Percentiles rank a stretch among this genome's conserved stretches.
phyloP scores from a whole-genome alignment of 2,329 filamentous ascomycete genomes.

The Nemania sp. region DNA sequence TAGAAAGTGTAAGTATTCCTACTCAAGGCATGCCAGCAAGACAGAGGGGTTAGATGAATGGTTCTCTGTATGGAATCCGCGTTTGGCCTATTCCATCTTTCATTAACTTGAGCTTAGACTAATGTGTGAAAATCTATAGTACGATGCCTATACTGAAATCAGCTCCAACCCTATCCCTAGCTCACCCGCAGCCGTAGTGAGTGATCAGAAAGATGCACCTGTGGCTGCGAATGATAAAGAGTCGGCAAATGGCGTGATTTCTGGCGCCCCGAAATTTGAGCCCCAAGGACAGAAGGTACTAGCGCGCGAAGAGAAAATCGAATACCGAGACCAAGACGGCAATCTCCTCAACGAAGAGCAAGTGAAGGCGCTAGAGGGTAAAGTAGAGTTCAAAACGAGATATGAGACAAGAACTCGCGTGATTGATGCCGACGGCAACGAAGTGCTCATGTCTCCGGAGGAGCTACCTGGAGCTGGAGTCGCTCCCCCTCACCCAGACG shows the following conservation, averaged over 20 bases:
- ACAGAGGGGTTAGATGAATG: slow-evolving; percentile 35
- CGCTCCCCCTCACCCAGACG: slow-evolving; percentile 63
- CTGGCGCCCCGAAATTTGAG: slow-evolving; percentile 53
- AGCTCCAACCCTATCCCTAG: slow-evolving; percentile 33
- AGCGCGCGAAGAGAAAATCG: slow-evolving; percentile 75
- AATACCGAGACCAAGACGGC: slow-evolving; percentile 93
- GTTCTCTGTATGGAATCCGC: slow-evolving; percentile 8
- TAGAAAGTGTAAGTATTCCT: slow-evolving; percentile 73
- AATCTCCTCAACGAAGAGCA: slow-evolving; percentile 84
- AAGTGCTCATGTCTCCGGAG: slow-evolving; percentile 58
- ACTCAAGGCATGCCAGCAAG: slow-evolving; percentile 42
- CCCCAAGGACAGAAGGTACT: slow-evolving; percentile 52
- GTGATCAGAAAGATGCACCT: slow-evolving; percentile 27
- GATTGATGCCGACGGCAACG: slow-evolving; percentile 77
- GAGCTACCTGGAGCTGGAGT: slow-evolving; percentile 47
- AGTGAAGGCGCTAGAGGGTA: slow-evolving; percentile 82
- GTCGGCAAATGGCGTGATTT: slow-evolving; percentile 43
- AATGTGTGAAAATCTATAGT: slow-evolving; percentile 41
- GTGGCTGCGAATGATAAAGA: slow-evolving; percentile 31
- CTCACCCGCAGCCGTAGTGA: slow-evolving; percentile 28
- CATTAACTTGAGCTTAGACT: not conserved
- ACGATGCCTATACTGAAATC: slow-evolving; percentile 50
- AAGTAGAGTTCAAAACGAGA: slow-evolving; percentile 92
- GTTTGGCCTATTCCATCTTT: not conserved
- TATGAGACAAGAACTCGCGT: slow-evolving; percentile 94